Evolutionary conservation across 331 rosid genomes (phyloP).

Genomic region (Arachis monticola): DNA sequence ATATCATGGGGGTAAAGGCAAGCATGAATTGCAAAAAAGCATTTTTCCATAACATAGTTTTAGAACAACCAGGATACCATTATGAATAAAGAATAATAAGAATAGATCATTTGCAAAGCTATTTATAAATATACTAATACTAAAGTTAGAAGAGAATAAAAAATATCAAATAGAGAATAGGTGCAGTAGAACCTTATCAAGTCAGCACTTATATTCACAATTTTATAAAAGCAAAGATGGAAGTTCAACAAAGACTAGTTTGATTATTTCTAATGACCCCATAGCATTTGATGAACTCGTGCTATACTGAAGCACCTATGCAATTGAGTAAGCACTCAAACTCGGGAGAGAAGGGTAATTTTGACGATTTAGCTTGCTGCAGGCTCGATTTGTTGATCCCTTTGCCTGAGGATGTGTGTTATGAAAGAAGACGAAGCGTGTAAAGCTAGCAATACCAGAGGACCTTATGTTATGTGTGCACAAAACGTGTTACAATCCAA

Average conservation of each 20-base stretch:
- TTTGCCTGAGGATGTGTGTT: slow-evolving; percentile 10
- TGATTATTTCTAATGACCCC: no score
- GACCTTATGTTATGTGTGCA: slow-evolving; percentile 36
- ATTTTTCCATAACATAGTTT: neutral
- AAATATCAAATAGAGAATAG: slow-evolving; percentile 11
- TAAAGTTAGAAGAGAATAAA: slow-evolving; percentile 1
- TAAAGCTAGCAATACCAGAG: neutral
- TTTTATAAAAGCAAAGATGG: no score
- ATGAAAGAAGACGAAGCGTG: neutral
- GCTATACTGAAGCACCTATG: neutral
- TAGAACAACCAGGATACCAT: neutral
- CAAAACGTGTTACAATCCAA: slow-evolving; percentile 65
- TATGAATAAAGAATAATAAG: slow-evolving; percentile 16
- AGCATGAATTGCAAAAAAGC: neutral
- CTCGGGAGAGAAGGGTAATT: slow-evolving; percentile 1
- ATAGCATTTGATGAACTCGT: no score
- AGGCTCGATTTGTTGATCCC: slow-evolving; percentile 18
- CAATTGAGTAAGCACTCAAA: slow-evolving; percentile 2
- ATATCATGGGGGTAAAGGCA: slow-evolving; percentile 7
- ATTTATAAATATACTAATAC: slow-evolving; percentile 3
- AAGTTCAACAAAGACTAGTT: no score
- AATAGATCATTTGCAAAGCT: neutral
- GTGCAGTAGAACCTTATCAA: no score
- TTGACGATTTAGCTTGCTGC: slow-evolving; percentile 10
- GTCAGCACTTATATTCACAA: slow-evolving; percentile 11